These are phyloP conservation scores for Cryphonectria parasitica DNA, from an alignment of 2,329 filamentous ascomycete species.

Conservation along the genomic window DNA sequence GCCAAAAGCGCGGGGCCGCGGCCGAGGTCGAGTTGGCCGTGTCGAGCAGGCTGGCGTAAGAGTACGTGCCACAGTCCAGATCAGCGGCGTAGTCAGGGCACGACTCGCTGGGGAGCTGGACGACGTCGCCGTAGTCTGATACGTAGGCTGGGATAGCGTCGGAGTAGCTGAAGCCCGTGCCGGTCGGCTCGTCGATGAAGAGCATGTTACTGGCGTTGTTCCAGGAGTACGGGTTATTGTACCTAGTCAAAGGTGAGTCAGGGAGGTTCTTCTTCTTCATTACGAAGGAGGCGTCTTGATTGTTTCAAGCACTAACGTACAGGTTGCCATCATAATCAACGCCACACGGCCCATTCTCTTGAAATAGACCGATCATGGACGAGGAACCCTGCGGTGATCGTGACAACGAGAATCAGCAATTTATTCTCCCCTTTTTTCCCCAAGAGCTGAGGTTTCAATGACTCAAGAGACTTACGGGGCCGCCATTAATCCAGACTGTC, in stretches of 20 bases:
- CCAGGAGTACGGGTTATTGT: slow-evolving; percentile 59
- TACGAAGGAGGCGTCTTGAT: background rate
- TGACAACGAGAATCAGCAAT: background rate
- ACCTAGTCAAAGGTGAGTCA: slow-evolving; percentile 5
- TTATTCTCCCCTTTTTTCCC: background rate
- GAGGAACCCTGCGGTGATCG: slow-evolving; percentile 43
- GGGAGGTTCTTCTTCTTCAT: background rate
- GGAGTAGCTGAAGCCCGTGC: slow-evolving; percentile 60
- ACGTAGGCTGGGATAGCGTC: slow-evolving; percentile 42
- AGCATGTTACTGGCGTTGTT: slow-evolving; percentile 61
- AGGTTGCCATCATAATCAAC: slow-evolving; percentile 49
- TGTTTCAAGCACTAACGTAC: slow-evolving; percentile 23
- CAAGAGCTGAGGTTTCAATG: background rate
- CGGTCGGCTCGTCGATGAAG: slow-evolving; percentile 65
- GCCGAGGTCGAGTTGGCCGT: slow-evolving; percentile 58
- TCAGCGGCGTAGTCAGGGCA: slow-evolving; percentile 54
- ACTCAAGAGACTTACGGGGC: slow-evolving; percentile 37
- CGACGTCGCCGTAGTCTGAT: slow-evolving; percentile 36
- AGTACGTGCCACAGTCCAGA: slow-evolving; percentile 58
- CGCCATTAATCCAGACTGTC: slow-evolving; percentile 58
- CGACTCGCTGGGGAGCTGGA: slow-evolving; percentile 48
- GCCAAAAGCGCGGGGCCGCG: slow-evolving; percentile 64
- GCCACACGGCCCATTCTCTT: slow-evolving; percentile 45
- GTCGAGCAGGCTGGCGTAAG: slow-evolving; percentile 52
- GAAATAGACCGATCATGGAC: slow-evolving; percentile 59